A percentile compares a stretch with the other conserved stretches of the same genome.
Conservation (phyloP, 2,329 filamentous ascomycete species). For the Drechmeria coniospora region DNA sequence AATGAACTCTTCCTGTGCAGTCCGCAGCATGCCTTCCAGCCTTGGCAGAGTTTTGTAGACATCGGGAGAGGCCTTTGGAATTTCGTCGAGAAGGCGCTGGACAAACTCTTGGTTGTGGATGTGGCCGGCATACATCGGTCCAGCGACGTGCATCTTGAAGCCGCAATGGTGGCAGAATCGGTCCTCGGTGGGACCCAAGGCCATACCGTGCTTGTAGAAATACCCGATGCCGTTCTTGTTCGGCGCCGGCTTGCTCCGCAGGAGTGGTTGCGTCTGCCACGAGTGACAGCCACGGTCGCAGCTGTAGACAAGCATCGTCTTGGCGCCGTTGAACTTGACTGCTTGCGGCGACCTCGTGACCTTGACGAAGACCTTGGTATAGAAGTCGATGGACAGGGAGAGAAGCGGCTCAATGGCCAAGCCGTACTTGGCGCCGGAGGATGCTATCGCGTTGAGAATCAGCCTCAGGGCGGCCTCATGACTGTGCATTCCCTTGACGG, state of each 20-base stretch:
- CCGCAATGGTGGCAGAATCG: constrained; percentile 69
- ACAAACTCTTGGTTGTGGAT: constrained; percentile 78
- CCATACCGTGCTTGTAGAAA: constrained; percentile 66
- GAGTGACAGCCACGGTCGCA: constrained; percentile 87
- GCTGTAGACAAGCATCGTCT: constrained; percentile 84
- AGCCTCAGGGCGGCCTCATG: constrained; percentile 84
- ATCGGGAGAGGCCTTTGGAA: constrained; percentile 49
- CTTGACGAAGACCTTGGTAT: constrained; percentile 75
- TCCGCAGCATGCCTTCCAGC: constrained; percentile 82
- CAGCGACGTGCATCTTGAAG: constrained; percentile 70
- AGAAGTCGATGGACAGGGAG: constrained; percentile 92
- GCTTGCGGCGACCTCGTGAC: constrained; percentile 65
- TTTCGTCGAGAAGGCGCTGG: constrained; percentile 55
- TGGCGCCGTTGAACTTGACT: constrained; percentile 81
- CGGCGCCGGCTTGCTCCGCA: constrained; percentile 47
- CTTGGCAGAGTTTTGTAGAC: constrained; percentile 68
- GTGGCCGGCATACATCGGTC: constrained; percentile 89
- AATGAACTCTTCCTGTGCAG: constrained; percentile 62
- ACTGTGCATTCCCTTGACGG: constrained; percentile 68
- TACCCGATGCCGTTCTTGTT: constrained; percentile 56
- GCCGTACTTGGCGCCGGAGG: constrained; percentile 70
- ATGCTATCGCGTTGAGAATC: constrained; percentile 68
- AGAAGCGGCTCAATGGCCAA: constrained; percentile 79
- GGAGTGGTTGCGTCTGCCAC: constrained; percentile 70
- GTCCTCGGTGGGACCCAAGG: constrained; percentile 52